These are phyloP conservation scores for Acrocalymma vagum DNA, from an alignment of 2,329 filamentous ascomycete genomes.

Conservation along the genomic window DNA sequence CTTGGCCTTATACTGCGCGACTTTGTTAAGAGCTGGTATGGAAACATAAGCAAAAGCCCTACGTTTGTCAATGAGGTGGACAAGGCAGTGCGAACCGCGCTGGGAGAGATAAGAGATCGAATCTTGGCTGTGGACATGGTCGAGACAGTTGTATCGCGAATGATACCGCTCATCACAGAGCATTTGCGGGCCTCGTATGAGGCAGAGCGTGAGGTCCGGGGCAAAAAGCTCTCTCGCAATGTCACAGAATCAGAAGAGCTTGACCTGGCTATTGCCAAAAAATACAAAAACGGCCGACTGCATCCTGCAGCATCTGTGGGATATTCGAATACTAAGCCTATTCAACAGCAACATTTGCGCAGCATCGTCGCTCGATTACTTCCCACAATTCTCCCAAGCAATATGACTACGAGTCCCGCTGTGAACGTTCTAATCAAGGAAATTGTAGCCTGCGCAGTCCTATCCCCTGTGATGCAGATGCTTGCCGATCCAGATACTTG, in stretches of 20 bases:
- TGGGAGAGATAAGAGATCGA: conserved; percentile 75
- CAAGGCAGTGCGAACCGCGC: conserved; percentile 74
- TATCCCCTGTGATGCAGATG: conserved; percentile 81
- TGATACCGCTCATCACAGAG: conserved; percentile 86
- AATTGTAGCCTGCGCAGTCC: conserved; percentile 89
- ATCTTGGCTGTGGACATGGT: conserved; percentile 82
- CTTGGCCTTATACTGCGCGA: conserved; percentile 80
- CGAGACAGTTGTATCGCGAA: conserved; percentile 79
- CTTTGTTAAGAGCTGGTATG: conserved; percentile 90
- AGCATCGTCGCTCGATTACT: conserved; percentile 76
- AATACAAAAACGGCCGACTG: conserved; percentile 87
- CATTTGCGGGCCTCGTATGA: conserved; percentile 92
- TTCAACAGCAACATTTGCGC: conserved; percentile 89
- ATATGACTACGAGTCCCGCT: conserved; percentile 78
- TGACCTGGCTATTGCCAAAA: conserved; percentile 92
- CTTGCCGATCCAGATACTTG: conserved; percentile 93
- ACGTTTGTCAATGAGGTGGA: conserved; percentile 90
- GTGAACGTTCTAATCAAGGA: conserved; percentile 85
- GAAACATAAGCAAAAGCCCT: conserved; percentile 80
- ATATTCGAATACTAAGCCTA: conserved; percentile 82
- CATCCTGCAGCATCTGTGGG: conserved; percentile 86
- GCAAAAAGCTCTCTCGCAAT: conserved; percentile 84
- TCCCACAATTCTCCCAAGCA: conserved; percentile 76
- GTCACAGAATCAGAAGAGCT: conserved; percentile 97
- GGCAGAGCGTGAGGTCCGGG: conserved; percentile 85